A percentile compares a stretch with the other conserved stretches of the same genome.
These are phyloP conservation scores for Suhomyces chickasaworum DNA, from an alignment of 1,139 yeast species.

Conservation along the genomic window DNA sequence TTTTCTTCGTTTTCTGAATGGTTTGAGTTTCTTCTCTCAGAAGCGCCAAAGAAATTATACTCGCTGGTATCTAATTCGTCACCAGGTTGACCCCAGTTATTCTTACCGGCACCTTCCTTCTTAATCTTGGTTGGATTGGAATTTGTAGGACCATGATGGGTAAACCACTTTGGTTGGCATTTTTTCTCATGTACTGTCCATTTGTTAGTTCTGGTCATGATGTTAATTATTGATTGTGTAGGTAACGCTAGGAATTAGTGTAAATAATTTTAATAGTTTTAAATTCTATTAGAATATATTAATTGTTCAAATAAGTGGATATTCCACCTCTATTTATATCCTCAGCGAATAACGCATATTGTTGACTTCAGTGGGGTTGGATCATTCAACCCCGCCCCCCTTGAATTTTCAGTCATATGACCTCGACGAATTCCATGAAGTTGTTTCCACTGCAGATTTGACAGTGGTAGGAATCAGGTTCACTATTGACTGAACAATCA, in stretches of 20 bases:
- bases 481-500: too few species aligned
- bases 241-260: too few species aligned
- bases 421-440: not conserved
- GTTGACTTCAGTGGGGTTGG: slow-evolving; percentile 7
- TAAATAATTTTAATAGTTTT: too few species aligned
- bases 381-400: slow-evolving; percentile 12
- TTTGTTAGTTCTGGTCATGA: slow-evolving; percentile 84
- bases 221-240: slow-evolving; percentile 5
- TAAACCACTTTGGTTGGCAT: slow-evolving; percentile 70
- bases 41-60: slow-evolving; percentile 27
- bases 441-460: not conserved
- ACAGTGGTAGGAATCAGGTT: not conserved
- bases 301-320: not conserved
- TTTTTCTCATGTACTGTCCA: slow-evolving; percentile 68
- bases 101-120: slow-evolving; percentile 84
- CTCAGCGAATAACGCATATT: not conserved
- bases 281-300: not conserved
- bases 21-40: slow-evolving; percentile 45
- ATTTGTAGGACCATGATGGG: slow-evolving; percentile 68
- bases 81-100: slow-evolving; percentile 73
- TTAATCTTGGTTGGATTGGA: slow-evolving; percentile 74
- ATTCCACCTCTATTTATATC: slow-evolving; percentile 14
- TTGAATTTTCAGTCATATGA: slow-evolving; percentile 7
- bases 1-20: slow-evolving; percentile 35
- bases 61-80: slow-evolving; percentile 51